Conservation (phyloP, 495 filamentous ascomycete species). For the Xylaria telfairii region DNA sequence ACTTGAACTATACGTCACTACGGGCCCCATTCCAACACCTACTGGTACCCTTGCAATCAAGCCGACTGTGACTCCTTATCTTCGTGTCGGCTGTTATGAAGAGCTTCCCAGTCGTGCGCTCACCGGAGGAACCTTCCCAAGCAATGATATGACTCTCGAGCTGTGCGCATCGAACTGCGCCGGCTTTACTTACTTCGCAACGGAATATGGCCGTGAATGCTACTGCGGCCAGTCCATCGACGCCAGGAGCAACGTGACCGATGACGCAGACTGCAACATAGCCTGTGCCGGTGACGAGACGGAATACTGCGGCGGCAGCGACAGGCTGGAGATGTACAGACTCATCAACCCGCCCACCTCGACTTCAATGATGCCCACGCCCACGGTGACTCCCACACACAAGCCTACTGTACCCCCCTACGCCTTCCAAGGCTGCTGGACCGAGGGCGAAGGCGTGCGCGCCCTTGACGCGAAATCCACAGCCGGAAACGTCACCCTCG, state of each 20-base stretch:
- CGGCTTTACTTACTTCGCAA: constrained; percentile 42
- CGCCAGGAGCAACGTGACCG: constrained; percentile 35
- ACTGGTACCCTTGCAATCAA: constrained; percentile 43
- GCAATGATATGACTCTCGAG: constrained; percentile 45
- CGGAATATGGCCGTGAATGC: constrained; percentile 46
- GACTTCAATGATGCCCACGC: constrained; percentile 24
- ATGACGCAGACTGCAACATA: constrained; percentile 45
- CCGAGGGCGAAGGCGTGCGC: constrained; percentile 43
- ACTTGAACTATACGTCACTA: constrained; percentile 53
- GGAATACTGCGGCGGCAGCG: constrained; percentile 46
- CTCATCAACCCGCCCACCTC: constrained; percentile 29
- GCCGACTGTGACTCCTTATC: constrained; percentile 43
- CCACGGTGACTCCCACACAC: constrained; percentile 26
- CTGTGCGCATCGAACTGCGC: constrained; percentile 39
- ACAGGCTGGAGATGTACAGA: constrained; percentile 43
- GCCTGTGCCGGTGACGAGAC: constrained; percentile 37
- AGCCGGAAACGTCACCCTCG: constrained; percentile 48
- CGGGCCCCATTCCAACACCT: constrained; percentile 38
- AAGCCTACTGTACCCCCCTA: constrained; percentile 47
- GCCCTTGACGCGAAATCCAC: constrained; percentile 34
- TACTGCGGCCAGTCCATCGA: constrained; percentile 47
- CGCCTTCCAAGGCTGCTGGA: constrained; percentile 51
- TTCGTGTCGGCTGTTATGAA: constrained; percentile 51
- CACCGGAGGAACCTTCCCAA: constrained; percentile 37
- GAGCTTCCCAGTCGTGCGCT: constrained; percentile 52